Base-by-base conservation (phyloP, 768 basidiomycete genomes). In the Sutorius australiensis region DNA sequence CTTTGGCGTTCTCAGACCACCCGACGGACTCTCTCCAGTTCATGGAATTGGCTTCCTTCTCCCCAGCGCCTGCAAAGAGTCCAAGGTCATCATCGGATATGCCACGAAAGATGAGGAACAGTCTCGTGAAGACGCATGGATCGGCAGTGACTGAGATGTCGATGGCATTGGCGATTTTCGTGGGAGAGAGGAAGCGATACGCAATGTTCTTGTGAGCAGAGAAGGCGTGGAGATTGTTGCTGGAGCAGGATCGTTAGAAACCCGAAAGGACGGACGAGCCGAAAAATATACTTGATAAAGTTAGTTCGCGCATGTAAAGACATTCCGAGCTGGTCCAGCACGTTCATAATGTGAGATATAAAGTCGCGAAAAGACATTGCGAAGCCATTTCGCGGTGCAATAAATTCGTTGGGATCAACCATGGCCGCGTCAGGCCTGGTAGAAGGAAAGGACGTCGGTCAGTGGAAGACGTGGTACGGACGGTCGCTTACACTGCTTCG, bases 71-170 rank as follows among this genome's bases (percentile, higher is more conserved):
- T 6, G 83, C 81, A 66, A 92, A 92, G 37, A 82, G 66, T 17
- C 80, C 80, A 51, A 89, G 72, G 57, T 93, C 91, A 51, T 92
- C 91, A 56, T 92, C 90, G 17, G 78, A 79, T 31, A 93, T 70
- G 1, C 91, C 91, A 24, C 91, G 83, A 73, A 86, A 92, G 69
- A 93, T 90, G 53, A 93, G 78, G 75, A 93, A 93, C 21, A 93
- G 72, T 30, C 91, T 83, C 8, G 87, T 92, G 67, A 90, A 92
- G 53, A 87, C 75, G 63, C 89, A 91, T 21, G 86, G 83, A 47
- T 91, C 87, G 11, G 80, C 77, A 0, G 88, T 87, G n/a, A 93
- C 83, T 1, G 86, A 83, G 56, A 93, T 88, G 64, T 93, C 91
- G 51, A 93, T 81, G n/a, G 91, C 91, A 3, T 88, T 83, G 6